phyloP scores from a whole-genome alignment of 2,329 filamentous ascomycete genomes.

The Diaporthe amygdali region DNA sequence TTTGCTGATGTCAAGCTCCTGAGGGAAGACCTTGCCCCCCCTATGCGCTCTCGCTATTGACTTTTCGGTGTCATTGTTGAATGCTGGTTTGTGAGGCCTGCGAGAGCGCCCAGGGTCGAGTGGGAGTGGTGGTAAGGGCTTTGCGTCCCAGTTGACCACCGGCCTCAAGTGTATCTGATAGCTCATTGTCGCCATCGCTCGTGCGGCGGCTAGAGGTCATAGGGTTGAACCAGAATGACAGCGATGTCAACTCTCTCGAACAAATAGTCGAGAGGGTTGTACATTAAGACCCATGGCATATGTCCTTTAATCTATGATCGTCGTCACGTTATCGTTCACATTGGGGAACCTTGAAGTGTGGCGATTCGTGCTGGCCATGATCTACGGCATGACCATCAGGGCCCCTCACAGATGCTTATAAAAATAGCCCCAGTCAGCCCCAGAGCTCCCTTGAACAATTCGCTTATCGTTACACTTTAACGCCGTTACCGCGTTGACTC shows the following conservation, averaged over 20 bases:
- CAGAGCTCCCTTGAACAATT: neutral
- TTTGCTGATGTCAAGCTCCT: neutral
- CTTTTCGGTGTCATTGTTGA: neutral
- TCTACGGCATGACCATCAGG: neutral
- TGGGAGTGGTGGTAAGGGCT: neutral
- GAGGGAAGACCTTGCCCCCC: neutral
- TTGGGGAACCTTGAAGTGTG: neutral
- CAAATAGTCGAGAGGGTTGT: neutral
- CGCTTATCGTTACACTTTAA: conserved; percentile 6
- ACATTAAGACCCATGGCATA: neutral
- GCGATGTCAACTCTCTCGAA: neutral
- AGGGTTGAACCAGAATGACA: neutral
- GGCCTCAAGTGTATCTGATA: neutral
- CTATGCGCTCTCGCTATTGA: neutral
- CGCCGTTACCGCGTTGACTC: neutral
- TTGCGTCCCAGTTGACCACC: neutral
- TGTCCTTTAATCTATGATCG: neutral
- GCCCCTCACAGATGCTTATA: neutral
- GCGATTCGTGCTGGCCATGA: neutral
- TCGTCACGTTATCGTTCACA: neutral
- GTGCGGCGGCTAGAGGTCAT: neutral
- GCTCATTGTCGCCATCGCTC: neutral
- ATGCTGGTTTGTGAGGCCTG: neutral
- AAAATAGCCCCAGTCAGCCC: neutral
- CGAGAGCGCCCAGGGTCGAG: neutral